Conservation (phyloP, 78 protist species). For the Guillardia theta region DNA sequence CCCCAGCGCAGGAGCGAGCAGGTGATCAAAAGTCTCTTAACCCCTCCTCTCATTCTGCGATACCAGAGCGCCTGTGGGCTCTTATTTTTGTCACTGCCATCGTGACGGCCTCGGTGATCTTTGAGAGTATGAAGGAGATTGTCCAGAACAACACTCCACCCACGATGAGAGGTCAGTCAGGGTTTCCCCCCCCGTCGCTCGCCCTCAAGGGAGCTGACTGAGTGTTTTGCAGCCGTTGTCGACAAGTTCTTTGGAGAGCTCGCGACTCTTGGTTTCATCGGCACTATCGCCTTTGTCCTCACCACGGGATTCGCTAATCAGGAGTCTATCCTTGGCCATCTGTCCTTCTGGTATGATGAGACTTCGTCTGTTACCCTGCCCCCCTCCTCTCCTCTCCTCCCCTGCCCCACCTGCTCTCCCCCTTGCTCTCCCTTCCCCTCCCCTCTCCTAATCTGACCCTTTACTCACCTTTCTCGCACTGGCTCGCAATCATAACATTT, state of each 20-base stretch:
- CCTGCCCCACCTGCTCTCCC: not conserved
- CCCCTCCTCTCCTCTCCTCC: not conserved
- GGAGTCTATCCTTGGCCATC: not conserved
- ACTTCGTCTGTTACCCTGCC: not conserved
- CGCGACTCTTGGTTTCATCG: constrained; percentile 15
- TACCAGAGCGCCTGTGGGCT: not conserved
- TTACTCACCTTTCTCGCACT: not conserved
- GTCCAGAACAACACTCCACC: not conserved
- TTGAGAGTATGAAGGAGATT: not conserved
- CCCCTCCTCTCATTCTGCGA: too few relatives aligned
- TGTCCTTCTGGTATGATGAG: too few relatives aligned
- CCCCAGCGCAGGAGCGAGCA: not conserved
- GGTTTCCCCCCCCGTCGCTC: not conserved
- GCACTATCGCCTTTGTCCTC: not conserved
- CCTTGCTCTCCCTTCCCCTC: not conserved
- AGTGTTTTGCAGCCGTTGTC: not conserved
- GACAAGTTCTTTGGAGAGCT: not conserved
- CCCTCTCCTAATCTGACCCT: not conserved
- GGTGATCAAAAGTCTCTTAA: too few relatives aligned
- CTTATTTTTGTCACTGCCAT: not conserved
- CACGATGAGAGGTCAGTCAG: not conserved
- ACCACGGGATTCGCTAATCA: not conserved
- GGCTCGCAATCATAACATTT: not conserved
- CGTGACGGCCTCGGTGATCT: not conserved
- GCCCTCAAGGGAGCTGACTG: not conserved